Conservation (phyloP, 2,329 filamentous ascomycete genomes). For the Diaporthe nobilis region DNA sequence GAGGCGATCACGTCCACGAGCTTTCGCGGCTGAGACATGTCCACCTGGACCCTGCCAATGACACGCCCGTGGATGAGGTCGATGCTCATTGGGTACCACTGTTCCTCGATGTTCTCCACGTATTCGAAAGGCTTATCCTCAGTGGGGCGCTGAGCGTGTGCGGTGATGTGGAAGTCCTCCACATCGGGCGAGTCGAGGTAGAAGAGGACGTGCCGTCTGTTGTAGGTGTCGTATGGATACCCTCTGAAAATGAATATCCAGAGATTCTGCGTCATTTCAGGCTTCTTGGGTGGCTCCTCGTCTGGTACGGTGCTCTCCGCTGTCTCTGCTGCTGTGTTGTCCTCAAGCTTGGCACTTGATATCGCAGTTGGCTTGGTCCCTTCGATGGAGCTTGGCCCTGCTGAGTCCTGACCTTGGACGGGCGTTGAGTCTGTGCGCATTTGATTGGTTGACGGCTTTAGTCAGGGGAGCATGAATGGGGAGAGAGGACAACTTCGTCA, state of each 20-base stretch:
- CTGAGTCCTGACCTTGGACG: neutral
- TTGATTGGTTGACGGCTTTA: neutral
- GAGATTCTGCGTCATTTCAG: neutral
- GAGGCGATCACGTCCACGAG: slow-evolving; percentile 17
- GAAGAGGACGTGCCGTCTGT: slow-evolving; percentile 4
- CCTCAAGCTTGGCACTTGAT: neutral
- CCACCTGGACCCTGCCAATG: neutral
- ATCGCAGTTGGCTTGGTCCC: too few relatives aligned
- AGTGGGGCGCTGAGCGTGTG: slow-evolving; percentile 18
- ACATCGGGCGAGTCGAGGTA: slow-evolving; percentile 28
- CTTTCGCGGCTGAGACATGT: neutral
- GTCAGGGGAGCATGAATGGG: neutral
- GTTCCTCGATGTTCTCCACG: neutral
- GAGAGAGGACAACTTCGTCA: neutral
- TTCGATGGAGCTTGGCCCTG: neutral
- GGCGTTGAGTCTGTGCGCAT: neutral
- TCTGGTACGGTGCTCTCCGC: too few relatives aligned
- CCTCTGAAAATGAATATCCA: slow-evolving; percentile 22
- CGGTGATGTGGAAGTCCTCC: slow-evolving; percentile 20
- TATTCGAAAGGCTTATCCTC: neutral
- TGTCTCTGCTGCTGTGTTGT: neutral
- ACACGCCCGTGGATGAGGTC: neutral
- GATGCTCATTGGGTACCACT: neutral
- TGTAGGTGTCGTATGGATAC: neutral
- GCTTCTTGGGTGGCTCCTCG: neutral